Conservation (phyloP, 176 grass and related monocot genomes). For the Melocanna baccifera region DNA sequence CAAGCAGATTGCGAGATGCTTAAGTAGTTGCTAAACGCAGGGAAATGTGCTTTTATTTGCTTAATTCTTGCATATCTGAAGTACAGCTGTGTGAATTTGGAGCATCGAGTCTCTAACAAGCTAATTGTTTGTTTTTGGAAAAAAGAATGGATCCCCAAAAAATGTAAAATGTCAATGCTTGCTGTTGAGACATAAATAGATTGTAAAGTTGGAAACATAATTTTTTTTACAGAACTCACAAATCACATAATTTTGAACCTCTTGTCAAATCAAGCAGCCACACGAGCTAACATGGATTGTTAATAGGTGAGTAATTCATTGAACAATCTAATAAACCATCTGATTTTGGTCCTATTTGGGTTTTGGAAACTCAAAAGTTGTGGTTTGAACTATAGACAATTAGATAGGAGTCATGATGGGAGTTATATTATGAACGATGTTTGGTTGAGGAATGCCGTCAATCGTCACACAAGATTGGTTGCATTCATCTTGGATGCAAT, state of each 20-base stretch:
- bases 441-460: constrained; percentile 9
- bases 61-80: neutral
- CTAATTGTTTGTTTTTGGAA: neutral
- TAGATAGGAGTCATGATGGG: neutral
- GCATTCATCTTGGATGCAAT: neutral
- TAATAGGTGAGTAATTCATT: neutral
- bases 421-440: neutral
- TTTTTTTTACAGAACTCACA: neutral
- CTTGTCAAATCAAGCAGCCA: neutral
- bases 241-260: neutral
- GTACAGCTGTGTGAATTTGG: neutral
- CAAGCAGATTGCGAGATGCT: neutral
- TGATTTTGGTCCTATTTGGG: neutral
- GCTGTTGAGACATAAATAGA: neutral
- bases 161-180: constrained; percentile 1
- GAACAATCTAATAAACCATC: neutral
- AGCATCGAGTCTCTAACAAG: neutral
- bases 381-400: neutral
- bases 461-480: neutral
- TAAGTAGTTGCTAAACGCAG: constrained; percentile 4
- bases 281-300: neutral
- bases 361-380: neutral
- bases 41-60: neutral
- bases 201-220: neutral
- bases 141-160: neutral